These are phyloP conservation scores for Alternaria viburni DNA, from an alignment of 2,329 filamentous ascomycete genomes.

Conservation along the genomic window DNA sequence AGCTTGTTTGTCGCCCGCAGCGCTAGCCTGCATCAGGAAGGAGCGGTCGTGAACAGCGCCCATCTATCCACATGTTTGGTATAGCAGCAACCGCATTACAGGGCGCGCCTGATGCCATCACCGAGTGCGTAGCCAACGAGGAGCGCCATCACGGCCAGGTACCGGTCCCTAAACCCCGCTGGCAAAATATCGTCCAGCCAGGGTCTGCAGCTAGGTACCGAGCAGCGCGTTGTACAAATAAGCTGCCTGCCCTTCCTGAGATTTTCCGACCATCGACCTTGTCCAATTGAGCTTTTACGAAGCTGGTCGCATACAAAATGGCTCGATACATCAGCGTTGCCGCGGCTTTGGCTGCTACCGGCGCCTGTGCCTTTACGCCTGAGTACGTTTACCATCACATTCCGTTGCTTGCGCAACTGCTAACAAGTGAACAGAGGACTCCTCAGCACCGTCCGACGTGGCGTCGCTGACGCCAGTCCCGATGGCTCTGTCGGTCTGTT, in stretches of 20 bases:
- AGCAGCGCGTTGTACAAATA: conserved; percentile 30
- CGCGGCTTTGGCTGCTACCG: conserved; percentile 42
- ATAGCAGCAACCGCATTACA: conserved; percentile 13
- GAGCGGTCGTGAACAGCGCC: conserved; percentile 18
- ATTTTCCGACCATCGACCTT: conserved; percentile 26
- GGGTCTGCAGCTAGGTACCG: conserved; percentile 1
- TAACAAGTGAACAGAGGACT: conserved; percentile 48
- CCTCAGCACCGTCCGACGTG: conserved; percentile 75
- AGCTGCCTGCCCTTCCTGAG: conserved; percentile 21
- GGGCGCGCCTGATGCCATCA: conserved; percentile 25
- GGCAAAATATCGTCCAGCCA: conserved; percentile 11
- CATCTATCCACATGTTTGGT: conserved; percentile 13
- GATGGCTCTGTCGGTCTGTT: conserved; percentile 70
- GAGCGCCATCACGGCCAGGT: conserved; percentile 12
- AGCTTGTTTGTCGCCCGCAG: conserved; percentile 31
- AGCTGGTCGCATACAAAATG: conserved; percentile 41
- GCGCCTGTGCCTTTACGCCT: conserved; percentile 43
- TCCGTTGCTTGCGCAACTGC: background rate
- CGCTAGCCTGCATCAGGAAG: conserved; percentile 28
- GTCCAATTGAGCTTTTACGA: conserved; percentile 35
- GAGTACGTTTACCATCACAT: conserved; percentile 30
- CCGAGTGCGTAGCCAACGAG: conserved; percentile 12
- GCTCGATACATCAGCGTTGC: conserved; percentile 42
- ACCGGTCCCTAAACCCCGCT: conserved; percentile 17
- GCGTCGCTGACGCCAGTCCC: conserved; percentile 69